These are phyloP conservation scores for Myxozyma melibiosi DNA, from an alignment of 805 yeast species.

Conservation along the genomic window DNA sequence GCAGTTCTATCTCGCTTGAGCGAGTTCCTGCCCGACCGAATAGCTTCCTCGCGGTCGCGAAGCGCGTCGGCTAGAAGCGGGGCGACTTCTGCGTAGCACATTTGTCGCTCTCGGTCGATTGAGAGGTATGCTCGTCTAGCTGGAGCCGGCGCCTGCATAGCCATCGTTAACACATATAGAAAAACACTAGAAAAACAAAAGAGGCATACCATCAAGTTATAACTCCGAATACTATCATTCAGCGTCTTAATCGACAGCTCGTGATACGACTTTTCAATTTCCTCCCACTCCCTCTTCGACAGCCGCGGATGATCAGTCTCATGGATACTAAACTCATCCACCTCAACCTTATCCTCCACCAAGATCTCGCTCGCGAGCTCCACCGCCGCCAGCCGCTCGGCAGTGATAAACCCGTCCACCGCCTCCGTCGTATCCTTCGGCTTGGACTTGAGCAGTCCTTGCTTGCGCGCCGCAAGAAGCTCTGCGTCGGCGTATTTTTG, in stretches of 20 bases:
- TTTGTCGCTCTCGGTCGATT: conserved; percentile 18
- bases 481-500: conserved; percentile 5
- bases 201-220: conserved; percentile 27
- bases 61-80: conserved; percentile 22
- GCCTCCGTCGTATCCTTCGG: conserved; percentile 3
- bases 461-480: background rate
- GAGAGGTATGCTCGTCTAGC: conserved; percentile 27
- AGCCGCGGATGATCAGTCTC: conserved; percentile 10
- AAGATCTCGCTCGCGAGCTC: background rate
- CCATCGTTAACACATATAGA: background rate
- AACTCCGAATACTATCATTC: conserved; percentile 30
- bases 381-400: background rate
- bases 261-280: conserved; percentile 25
- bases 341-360: background rate
- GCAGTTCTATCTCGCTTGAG: background rate
- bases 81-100: conserved; percentile 31
- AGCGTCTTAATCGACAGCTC: conserved; percentile 29
- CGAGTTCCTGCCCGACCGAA: conserved; percentile 11
- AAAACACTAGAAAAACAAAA: no score
- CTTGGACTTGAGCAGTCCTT: background rate
- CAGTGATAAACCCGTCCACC: conserved; percentile 3
- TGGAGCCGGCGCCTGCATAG: conserved; percentile 26
- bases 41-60: conserved; percentile 20
- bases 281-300: conserved; percentile 27
- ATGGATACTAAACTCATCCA: background rate